Conservation (phyloP, 2,329 filamentous ascomycete species). For the Eutypa lata region DNA sequence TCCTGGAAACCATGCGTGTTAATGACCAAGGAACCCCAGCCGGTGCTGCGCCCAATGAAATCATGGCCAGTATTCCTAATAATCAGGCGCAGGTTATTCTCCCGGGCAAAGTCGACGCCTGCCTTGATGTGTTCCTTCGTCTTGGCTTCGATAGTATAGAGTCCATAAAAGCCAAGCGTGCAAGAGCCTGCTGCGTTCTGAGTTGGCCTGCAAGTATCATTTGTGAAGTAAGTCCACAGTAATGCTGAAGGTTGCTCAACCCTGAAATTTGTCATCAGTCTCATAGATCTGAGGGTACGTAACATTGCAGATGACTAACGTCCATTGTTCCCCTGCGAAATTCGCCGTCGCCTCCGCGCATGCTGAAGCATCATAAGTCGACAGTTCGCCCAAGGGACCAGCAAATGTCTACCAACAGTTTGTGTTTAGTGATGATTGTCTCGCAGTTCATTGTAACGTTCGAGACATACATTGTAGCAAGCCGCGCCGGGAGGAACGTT, state of each 20-base stretch:
- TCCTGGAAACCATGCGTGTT: conserved; percentile 56
- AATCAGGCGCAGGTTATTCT: conserved; percentile 49
- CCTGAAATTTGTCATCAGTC: conserved; percentile 13
- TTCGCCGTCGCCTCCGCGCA: conserved; percentile 29
- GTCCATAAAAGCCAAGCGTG: conserved; percentile 36
- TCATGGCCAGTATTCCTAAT: conserved; percentile 59
- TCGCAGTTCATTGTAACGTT: background rate
- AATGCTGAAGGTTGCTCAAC: conserved; percentile 27
- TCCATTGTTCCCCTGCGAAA: conserved; percentile 34
- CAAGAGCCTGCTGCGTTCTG: conserved; percentile 30
- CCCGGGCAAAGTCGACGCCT: conserved; percentile 37
- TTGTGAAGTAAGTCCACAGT: conserved; percentile 42
- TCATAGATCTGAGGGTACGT: background rate
- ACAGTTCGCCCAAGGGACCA: conserved; percentile 32
- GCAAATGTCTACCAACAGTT: conserved; percentile 25
- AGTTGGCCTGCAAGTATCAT: conserved; percentile 38
- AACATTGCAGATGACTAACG: conserved; percentile 27
- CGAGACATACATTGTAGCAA: conserved; percentile 31
- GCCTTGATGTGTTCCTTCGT: conserved; percentile 25
- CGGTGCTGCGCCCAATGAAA: conserved; percentile 57
- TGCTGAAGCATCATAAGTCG: conserved; percentile 33
- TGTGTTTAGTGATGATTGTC: conserved; percentile 2
- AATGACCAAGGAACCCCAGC: conserved; percentile 54
- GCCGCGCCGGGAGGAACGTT: conserved; percentile 27
- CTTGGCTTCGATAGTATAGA: conserved; percentile 31